These are phyloP conservation scores for Pythium dissotocum DNA, from an alignment of 352 stramenopile species.

Conservation along the genomic window DNA sequence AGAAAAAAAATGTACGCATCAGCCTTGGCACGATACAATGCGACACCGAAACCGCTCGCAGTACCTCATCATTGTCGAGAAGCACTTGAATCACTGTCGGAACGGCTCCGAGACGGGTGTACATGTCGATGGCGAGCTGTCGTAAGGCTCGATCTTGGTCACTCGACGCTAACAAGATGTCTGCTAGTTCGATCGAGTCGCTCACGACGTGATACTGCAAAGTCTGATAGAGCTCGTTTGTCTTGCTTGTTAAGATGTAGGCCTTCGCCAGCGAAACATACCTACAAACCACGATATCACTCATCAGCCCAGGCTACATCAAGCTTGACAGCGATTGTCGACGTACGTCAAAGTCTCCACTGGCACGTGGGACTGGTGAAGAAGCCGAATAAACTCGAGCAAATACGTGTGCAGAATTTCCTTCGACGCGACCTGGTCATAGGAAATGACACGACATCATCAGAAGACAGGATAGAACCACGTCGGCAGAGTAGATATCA, in stretches of 20 bases:
- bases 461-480: not conserved
- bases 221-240: constrained; percentile 64
- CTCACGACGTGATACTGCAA: constrained; percentile 57
- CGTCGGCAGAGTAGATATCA: not conserved
- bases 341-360: constrained; percentile 64
- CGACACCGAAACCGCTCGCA: not conserved
- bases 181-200: constrained; percentile 60
- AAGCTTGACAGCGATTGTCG: not conserved
- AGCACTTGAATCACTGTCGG: constrained; percentile 47
- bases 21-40: not conserved
- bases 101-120: constrained; percentile 53
- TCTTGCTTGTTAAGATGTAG: constrained; percentile 45
- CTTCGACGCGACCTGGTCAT: constrained; percentile 33
- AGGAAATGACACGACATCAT: not conserved
- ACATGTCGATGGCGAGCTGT: constrained; percentile 72
- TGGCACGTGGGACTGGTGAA: constrained; percentile 47
- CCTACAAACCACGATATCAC: constrained; percentile 23
- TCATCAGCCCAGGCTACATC: not conserved
- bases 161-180: constrained; percentile 44
- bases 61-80: constrained; percentile 51
- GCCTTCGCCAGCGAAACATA: constrained; percentile 54
- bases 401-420: constrained; percentile 57
- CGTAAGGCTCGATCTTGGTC: constrained; percentile 34
- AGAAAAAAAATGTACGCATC: not conserved
- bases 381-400: constrained; percentile 63